Base-by-base conservation (phyloP, 768 basidiomycete species). In the Mycena rebaudengoi region DNA sequence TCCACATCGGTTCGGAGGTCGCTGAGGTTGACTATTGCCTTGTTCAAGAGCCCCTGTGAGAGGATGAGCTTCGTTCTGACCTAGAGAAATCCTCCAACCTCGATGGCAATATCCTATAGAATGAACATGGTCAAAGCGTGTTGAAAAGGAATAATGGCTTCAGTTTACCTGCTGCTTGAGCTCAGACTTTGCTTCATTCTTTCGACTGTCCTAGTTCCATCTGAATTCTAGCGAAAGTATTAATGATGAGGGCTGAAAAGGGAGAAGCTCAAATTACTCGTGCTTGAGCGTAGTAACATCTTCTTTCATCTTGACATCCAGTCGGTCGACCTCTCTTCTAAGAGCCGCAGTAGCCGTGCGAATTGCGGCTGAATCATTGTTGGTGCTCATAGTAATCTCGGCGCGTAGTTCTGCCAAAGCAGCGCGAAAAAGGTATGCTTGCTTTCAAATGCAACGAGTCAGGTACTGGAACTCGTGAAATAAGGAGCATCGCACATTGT, bases 151-250 rank as follows among this genome's bases (percentile, higher is more conserved):
- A n/a, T n/a, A n/a, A n/a, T n/a, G n/a, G n/a, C n/a, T n/a, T n/a
- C n/a, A n/a, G n/a, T n/a, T n/a, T n/a, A n/a, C n/a, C n/a, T 91
- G 88, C 54, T 83, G 85, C 76, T 96, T 97, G 62, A 93, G 71
- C 52, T 98, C 96, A 1, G 89, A 83, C 71, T 89, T 91, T 14
- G 90, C 86, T 74, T 99, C 98, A 67, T 91, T 94, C 81, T 96
- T 98, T 60, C 97, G 85, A 65, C 89, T 95, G 71, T 97, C 95
- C 62, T n/a, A 98, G 83, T 58, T 99, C 98, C 89, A 99, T 95
- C 76, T 98, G 96, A 51, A 96, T 94, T 71, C 96, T 98, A 41
- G n/a, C n/a, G n/a, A 49, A 43, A 51, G 14, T 28, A 16, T 37
- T 52, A 61, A 44, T 68, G 41, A 46, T 53, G 46, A 60, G 33